Base-by-base conservation (phyloP, 75 land plant species). In the Ceratopteris richardii region DNA sequence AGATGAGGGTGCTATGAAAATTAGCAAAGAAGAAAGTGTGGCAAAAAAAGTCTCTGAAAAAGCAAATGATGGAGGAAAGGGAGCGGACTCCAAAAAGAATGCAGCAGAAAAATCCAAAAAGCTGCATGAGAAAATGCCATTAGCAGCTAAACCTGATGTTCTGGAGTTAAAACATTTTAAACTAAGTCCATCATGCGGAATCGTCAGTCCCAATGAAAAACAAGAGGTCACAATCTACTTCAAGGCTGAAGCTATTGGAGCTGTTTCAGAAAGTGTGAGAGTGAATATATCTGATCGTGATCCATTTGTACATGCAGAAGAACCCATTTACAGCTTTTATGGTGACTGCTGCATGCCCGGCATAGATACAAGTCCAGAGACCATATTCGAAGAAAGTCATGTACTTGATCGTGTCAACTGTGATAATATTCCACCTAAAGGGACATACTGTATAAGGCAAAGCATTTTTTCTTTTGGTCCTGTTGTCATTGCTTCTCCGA, bases 391-490 rank as follows among this genome's bases (percentile, higher is more conserved):
- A n/a, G 54, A 65, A 24, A 50, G 64, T 37, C 43, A 46, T 22
- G 31, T 69, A 18, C 30, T 69, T 10, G 66, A 62, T 13, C 25
- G 25, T 25, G 1, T 64, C 50, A 68, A 71, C 22, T 37, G 36
- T 10, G 55, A 50, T 21, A 1, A 28, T 16, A 50, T 57, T 10
- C 68, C 56, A 5, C 47, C 60, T 0, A 56, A 23, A 33, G 68
- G 68, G 17, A 39, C 69, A 7, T 71, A 64, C 18, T 71, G 61
- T 18, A 65, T 31, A 58, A 58, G 25, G 29, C 62, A 71, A 27
- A 31, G 64, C 11, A 5, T 71, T 9, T 71, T 71, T 22, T 71
- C 73, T 0, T 71, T 71, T 57, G 73, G 73, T 22, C 52, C 73
- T 12, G 71, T 71, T 4, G 57, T 71, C 17, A 56, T 71, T 24